These are phyloP conservation scores for Chlorella variabilis DNA, from an alignment of 163 green algal species.

Conservation along the genomic window DNA sequence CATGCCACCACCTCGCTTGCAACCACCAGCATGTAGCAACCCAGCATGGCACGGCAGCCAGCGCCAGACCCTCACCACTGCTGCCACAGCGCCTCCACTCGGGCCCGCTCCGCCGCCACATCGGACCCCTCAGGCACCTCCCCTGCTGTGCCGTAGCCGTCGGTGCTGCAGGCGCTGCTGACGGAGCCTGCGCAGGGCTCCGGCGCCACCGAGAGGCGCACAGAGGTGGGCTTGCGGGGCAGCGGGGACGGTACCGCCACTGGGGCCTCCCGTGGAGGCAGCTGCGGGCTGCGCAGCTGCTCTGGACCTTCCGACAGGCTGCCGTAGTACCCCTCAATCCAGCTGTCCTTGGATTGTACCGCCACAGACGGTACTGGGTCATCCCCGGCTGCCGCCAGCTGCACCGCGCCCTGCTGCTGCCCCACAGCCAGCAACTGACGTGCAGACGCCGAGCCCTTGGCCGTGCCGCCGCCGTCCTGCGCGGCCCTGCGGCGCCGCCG, in stretches of 20 bases:
- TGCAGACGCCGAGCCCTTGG: neutral
- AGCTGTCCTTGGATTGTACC: neutral
- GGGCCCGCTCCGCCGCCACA: constrained; percentile 63
- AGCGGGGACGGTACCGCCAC: neutral
- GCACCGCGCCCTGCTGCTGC: neutral
- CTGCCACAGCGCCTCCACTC: constrained; percentile 51
- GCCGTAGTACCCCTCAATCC: constrained; percentile 25
- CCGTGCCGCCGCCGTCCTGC: neutral
- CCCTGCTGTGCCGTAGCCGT: neutral
- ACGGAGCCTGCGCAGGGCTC: neutral
- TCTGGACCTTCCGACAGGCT: neutral
- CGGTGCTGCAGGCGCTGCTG: neutral
- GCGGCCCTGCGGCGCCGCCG: neutral
- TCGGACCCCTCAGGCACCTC: constrained; percentile 58
- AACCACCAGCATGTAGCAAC: too few relatives aligned
- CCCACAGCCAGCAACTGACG: neutral
- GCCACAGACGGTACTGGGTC: neutral
- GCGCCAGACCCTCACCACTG: constrained; percentile 9
- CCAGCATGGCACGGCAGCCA: neutral
- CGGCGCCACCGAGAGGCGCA: neutral
- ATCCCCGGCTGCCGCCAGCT: neutral
- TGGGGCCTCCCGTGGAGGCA: neutral
- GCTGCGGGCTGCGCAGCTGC: constrained; percentile 15
- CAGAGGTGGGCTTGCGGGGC: constrained; percentile 31
- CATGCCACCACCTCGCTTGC: too few relatives aligned